Percentiles rank a stretch among this genome's conserved stretches.
Evolutionary conservation across 257 asterid genomes (phyloP).

Genomic region (Nicotiana otophora): DNA sequence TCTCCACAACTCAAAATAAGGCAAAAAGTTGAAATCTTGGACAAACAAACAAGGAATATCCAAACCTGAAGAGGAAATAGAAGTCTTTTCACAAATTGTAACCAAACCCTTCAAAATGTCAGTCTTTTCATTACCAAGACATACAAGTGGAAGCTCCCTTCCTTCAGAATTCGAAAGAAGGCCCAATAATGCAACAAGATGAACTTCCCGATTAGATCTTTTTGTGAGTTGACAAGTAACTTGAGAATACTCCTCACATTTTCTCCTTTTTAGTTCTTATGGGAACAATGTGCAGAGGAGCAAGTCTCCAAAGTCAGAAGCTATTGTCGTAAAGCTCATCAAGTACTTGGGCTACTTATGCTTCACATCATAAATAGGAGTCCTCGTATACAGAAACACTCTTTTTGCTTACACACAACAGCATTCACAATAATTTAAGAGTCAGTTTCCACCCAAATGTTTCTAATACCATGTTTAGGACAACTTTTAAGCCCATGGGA

Average conservation of each 20-base stretch:
- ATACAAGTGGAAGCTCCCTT: not conserved
- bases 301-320: no score
- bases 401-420: no score
- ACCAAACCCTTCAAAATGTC: slow-evolving; percentile 14
- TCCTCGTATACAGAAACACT: no score
- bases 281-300: no score
- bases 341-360: no score
- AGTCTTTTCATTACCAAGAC: not conserved
- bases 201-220: not conserved
- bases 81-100: slow-evolving; percentile 15
- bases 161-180: not conserved
- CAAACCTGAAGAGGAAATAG: no score
- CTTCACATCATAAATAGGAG: no score
- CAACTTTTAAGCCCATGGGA: not conserved
- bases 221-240: not conserved
- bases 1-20: no score
- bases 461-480: not conserved
- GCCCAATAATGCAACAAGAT: not conserved
- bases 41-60: no score
- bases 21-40: no score
- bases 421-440: not conserved
- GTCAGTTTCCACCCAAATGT: not conserved
- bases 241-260: not conserved
- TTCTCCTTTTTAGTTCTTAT: no score
- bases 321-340: no score